Evolutionary conservation across 2,329 filamentous ascomycete genomes (phyloP).

Genomic region (Xylariaceae sp.): DNA sequence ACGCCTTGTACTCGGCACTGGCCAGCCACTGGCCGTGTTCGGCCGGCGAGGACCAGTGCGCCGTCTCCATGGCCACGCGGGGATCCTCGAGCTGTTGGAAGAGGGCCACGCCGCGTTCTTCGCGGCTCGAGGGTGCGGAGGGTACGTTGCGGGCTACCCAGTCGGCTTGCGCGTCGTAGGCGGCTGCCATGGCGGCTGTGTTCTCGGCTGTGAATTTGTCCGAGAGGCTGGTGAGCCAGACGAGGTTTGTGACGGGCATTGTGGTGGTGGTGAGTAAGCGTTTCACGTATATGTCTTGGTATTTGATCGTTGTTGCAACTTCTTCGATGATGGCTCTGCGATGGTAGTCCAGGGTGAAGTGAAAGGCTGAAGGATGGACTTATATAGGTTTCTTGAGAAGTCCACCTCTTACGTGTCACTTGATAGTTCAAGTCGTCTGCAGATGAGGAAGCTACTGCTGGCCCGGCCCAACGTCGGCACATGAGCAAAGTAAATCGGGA

Average conservation of each 20-base stretch:
- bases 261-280: background rate
- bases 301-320: background rate
- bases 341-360: background rate
- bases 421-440: no score
- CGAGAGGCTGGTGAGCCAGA: slow-evolving; percentile 24
- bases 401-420: no score
- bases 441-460: background rate
- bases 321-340: background rate
- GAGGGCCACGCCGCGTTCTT: slow-evolving; percentile 32
- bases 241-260: slow-evolving; percentile 30
- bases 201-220: slow-evolving; percentile 32
- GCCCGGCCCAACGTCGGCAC: background rate
- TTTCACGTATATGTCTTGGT: background rate
- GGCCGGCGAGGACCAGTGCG: slow-evolving; percentile 40
- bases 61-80: slow-evolving; percentile 39
- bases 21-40: slow-evolving; percentile 42
- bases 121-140: slow-evolving; percentile 34
- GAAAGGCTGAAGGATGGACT: no score
- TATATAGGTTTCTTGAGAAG: no score
- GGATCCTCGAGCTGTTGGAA: slow-evolving; percentile 36
- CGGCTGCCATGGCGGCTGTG: slow-evolving; percentile 39
- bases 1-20: slow-evolving; percentile 36
- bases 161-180: slow-evolving; percentile 35
- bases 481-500: background rate
- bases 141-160: slow-evolving; percentile 37